These are phyloP conservation scores for Blepharisma stoltei DNA, from an alignment of 73 alveolate genomes.

Conservation along the genomic window DNA sequence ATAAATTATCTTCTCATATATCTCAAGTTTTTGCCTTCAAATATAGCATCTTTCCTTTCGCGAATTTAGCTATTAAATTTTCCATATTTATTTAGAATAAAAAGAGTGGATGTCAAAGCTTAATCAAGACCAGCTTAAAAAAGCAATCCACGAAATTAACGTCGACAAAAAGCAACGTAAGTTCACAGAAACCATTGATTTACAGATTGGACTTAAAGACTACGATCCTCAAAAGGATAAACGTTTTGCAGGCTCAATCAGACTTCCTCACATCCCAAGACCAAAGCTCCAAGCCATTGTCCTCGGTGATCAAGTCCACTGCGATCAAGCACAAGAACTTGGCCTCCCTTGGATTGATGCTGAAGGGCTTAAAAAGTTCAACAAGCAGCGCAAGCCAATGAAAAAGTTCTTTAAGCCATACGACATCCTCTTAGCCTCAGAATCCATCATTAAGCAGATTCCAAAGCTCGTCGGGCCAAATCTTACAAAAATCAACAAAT, in stretches of 20 bases:
- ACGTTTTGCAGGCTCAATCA: conserved; percentile 99
- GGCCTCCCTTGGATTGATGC: conserved; percentile 83
- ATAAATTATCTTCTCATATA: too few species aligned
- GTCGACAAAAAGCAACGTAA: conserved; percentile 86
- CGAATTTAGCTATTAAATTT: neutral
- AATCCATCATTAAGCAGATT: conserved; percentile 88
- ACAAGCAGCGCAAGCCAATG: conserved; percentile 94
- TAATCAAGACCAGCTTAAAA: conserved; percentile 52
- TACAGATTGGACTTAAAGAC: conserved; percentile 99
- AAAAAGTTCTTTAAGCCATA: conserved; percentile 96
- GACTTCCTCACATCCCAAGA: conserved; percentile 95
- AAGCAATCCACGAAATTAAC: conserved; percentile 50
- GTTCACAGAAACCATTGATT: conserved; percentile 96
- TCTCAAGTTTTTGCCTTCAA: too few species aligned
- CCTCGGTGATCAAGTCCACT: conserved; percentile 98
- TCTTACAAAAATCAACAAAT: conserved; percentile 90
- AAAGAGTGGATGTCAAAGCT: conserved; percentile 32
- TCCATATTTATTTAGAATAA: conserved; percentile 33
- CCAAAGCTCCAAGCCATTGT: conserved; percentile 98
- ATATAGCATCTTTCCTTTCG: too few species aligned
- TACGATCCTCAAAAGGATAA: conserved; percentile 99
- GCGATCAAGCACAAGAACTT: conserved; percentile 95
- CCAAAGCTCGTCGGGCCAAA: conserved; percentile 97
- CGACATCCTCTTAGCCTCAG: conserved; percentile 92
- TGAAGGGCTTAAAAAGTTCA: conserved; percentile 91